phyloP scores from a whole-genome alignment of 192 early-diverging fungal genomes.

The Entomortierella beljakovae region DNA sequence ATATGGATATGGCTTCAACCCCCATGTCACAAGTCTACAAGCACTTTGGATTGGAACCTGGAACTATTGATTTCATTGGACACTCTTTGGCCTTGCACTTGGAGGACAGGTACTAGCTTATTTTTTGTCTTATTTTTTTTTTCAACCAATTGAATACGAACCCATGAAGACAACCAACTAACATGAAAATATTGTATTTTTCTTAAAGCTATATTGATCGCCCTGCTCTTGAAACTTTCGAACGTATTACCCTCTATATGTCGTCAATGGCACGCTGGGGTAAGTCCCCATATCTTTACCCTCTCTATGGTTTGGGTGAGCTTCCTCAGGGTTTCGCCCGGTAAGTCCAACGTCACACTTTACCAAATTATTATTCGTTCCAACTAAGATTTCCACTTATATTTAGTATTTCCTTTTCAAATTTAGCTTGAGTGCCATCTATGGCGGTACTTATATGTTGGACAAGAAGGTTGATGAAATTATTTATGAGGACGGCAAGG shows the following conservation, averaged over 20 bases:
- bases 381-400: too few species aligned
- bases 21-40: constrained; percentile 90
- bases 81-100: constrained; percentile 97
- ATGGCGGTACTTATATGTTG: constrained; percentile 99
- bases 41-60: constrained; percentile 91
- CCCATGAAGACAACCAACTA: not conserved
- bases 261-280: constrained; percentile 93
- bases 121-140: not conserved
- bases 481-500: constrained; percentile 83
- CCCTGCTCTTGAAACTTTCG: constrained; percentile 87
- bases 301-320: constrained; percentile 97
- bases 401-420: not conserved
- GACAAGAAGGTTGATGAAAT: constrained; percentile 93
- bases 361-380: too few species aligned
- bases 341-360: constrained; percentile 56
- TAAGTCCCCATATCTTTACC: constrained; percentile 98
- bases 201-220: constrained; percentile 72
- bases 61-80: constrained; percentile 98
- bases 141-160: not conserved
- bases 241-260: constrained; percentile 93
- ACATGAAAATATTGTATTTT: too few species aligned
- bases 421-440: constrained; percentile 92
- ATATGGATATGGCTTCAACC: constrained; percentile 79
- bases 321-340: constrained; percentile 98
- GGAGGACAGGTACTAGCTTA: constrained; percentile 76